Evolutionary conservation across 2,329 filamentous ascomycete genomes (phyloP).

Genomic region (Fusarium sp.): DNA sequence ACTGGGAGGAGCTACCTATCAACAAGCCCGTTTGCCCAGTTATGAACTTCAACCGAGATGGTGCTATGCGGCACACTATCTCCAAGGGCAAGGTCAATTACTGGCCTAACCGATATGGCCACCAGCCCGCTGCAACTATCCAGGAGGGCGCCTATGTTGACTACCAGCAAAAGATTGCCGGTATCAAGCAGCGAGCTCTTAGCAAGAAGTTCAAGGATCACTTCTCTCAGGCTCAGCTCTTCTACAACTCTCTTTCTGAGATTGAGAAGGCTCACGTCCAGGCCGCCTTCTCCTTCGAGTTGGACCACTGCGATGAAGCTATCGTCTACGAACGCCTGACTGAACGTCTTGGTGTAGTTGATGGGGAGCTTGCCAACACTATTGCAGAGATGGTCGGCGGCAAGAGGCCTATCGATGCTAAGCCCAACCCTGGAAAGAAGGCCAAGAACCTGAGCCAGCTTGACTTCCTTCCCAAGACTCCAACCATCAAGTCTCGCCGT

Average conservation of each 20-base stretch:
- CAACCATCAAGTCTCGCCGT: slow-evolving; percentile 76
- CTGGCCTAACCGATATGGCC: slow-evolving; percentile 68
- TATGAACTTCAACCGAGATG: slow-evolving; percentile 81
- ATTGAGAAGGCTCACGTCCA: slow-evolving; percentile 77
- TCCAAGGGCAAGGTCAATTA: slow-evolving; percentile 74
- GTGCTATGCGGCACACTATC: slow-evolving; percentile 77
- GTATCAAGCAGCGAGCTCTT: slow-evolving; percentile 75
- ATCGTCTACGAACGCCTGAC: slow-evolving; percentile 78
- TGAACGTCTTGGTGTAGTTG: slow-evolving; percentile 75
- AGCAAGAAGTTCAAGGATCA: slow-evolving; percentile 83
- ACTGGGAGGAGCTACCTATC: slow-evolving; percentile 81
- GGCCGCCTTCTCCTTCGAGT: slow-evolving; percentile 78
- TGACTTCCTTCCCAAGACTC: slow-evolving; percentile 70
- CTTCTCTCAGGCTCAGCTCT: slow-evolving; percentile 80
- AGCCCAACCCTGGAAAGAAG: slow-evolving; percentile 72
- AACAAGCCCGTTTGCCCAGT: slow-evolving; percentile 80
- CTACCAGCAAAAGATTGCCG: slow-evolving; percentile 68
- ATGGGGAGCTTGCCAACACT: slow-evolving; percentile 72
- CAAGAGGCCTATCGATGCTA: slow-evolving; percentile 63
- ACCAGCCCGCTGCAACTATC: slow-evolving; percentile 70
- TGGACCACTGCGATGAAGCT: slow-evolving; percentile 84
- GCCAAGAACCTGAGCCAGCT: slow-evolving; percentile 75
- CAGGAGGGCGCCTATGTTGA: slow-evolving; percentile 76
- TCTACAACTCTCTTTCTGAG: slow-evolving; percentile 79
- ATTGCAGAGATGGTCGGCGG: slow-evolving; percentile 78